These are phyloP conservation scores for Lactarius vividus DNA, from an alignment of 768 basidiomycete genomes.

Conservation along the genomic window DNA sequence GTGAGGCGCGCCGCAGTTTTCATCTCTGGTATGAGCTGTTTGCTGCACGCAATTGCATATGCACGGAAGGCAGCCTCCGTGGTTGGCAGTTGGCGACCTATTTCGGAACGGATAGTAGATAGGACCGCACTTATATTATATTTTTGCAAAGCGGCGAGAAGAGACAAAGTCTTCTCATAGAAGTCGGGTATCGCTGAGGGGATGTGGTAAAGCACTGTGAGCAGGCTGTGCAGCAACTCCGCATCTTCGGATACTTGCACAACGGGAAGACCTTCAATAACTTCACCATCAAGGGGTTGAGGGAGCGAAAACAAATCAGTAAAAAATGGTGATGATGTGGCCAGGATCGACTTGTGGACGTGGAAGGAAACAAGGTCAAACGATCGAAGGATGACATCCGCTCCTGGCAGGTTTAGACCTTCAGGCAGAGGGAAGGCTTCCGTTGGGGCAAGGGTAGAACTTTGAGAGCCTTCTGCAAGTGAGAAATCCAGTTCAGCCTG, in stretches of 20 bases:
- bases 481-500: neutral
- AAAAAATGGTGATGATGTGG: conserved; percentile 7
- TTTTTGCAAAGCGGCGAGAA: conserved; percentile 28
- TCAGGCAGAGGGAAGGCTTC: neutral
- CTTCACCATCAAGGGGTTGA: neutral
- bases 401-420: neutral
- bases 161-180: neutral
- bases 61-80: conserved; percentile 2
- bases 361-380: neutral
- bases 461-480: neutral
- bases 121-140: conserved; percentile 26
- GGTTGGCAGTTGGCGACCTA: neutral
- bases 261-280: neutral
- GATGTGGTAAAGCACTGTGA: neutral
- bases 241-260: neutral
- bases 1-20: too few relatives aligned
- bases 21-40: too few relatives aligned
- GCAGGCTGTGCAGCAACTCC: neutral
- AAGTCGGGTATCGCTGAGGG: neutral
- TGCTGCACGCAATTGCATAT: too few relatives aligned
- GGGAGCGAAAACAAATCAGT: neutral
- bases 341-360: neutral
- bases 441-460: neutral
- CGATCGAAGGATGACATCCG: neutral
- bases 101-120: neutral